Evolutionary conservation across 768 basidiomycete species (phyloP), one percentile per base, ranked within the genome.

Genomic region (Brasilioporus rufonigricans): DNA sequence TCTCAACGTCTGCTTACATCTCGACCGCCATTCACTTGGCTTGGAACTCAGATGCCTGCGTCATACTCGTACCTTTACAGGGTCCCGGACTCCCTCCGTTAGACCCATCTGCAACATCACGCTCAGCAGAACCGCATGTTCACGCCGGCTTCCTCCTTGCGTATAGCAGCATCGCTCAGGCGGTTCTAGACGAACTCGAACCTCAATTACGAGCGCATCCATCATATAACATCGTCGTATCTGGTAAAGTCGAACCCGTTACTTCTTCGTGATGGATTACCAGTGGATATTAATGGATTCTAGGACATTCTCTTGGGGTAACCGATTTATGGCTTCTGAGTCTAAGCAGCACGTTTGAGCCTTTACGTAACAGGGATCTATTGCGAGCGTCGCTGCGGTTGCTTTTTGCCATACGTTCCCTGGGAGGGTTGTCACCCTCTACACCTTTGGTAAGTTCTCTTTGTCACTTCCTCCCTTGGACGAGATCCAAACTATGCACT

Each of bases 251-350:
- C 46, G 26, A 41, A 33, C 49, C 14, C 13, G 14, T 35, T 13
- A 23, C 12, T 11, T 55, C 52, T 10, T 49, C 19, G 32, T 26
- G 41, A 38, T 55, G 31, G 23, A 35, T 38, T 38, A 18, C 4
- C n/a, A n/a, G n/a, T 32, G 29, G 35, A 43, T 44, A 24, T 50
- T 60, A 43, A 58, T 48, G 18, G 31, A 21, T n/a, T 36, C 23
- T 46, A 69, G 73, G 77, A 14, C 77, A 78, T 63, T 78, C 76
- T 2, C 58, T 77, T 14, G 77, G 77, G 58, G 68, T 72, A 56
- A 55, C 50, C 14, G 41, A 38, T 36, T 46, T 55, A 27, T 45
- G 40, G 53, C 47, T 44, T 48, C 8, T 19, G 21, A 21, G 23
- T 24, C 43, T 18, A 18, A 21, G 40, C n/a, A 24, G 18, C 33